phyloP scores from a whole-genome alignment of 2,329 filamentous ascomycete genomes.

The Nemania diffusa region DNA sequence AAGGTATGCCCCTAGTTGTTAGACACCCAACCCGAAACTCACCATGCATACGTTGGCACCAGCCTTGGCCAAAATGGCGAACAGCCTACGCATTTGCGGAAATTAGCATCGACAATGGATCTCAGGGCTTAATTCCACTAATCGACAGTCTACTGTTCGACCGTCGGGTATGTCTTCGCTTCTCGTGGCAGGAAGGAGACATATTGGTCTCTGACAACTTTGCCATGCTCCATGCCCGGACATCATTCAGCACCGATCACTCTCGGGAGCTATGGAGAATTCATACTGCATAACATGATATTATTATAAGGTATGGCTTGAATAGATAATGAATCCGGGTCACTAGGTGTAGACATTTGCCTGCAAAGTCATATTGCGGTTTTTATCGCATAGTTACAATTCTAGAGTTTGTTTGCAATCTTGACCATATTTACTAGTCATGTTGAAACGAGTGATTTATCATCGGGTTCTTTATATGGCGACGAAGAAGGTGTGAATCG shows the following conservation, averaged over 20 bases:
- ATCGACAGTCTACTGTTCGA: slow-evolving; percentile 28
- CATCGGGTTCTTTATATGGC: too few relatives aligned
- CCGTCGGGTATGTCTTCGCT: slow-evolving; percentile 32
- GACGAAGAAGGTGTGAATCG: too few relatives aligned
- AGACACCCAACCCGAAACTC: slow-evolving; percentile 27
- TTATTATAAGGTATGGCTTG: background rate
- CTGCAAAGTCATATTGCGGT: too few relatives aligned
- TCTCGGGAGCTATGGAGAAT: slow-evolving; percentile 11
- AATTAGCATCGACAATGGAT: slow-evolving; percentile 31
- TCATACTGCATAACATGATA: slow-evolving; percentile 1
- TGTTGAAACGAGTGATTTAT: too few relatives aligned
- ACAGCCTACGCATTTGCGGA: slow-evolving; percentile 4
- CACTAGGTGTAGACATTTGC: background rate
- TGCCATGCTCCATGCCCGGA: slow-evolving; percentile 21
- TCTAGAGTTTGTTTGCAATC: too few relatives aligned
- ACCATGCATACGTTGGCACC: slow-evolving; percentile 31
- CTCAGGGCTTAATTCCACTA: slow-evolving; percentile 23
- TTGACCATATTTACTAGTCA: too few relatives aligned
- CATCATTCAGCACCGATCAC: slow-evolving; percentile 5
- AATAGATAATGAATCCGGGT: background rate
- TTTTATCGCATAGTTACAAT: too few relatives aligned
- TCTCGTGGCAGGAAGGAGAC: slow-evolving; percentile 27
- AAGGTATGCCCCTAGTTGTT: slow-evolving; percentile 28
- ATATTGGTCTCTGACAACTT: slow-evolving; percentile 26
- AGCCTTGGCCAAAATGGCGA: slow-evolving; percentile 23